Conservation (phyloP, 2,329 filamentous ascomycete species). For the Triangularia verruculosa region DNA sequence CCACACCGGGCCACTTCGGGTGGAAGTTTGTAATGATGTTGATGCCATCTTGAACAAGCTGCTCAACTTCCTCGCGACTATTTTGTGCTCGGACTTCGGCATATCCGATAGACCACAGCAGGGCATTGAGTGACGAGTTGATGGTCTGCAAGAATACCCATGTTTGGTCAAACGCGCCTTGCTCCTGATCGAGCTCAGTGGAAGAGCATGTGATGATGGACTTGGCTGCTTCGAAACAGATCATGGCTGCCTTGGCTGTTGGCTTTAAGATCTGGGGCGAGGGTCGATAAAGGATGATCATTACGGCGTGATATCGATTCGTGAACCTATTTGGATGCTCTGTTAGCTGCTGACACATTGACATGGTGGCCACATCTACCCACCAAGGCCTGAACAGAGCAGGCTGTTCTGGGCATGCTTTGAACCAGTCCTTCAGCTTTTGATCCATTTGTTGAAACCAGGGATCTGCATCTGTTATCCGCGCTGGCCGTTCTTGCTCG, state of each 20-base stretch:
- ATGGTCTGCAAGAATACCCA: conserved; percentile 90
- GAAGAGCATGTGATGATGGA: conserved; percentile 79
- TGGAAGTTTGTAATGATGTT: conserved; percentile 77
- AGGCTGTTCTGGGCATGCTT: conserved; percentile 68
- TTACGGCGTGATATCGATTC: conserved; percentile 77
- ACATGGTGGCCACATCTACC: conserved; percentile 30
- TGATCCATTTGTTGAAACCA: conserved; percentile 82
- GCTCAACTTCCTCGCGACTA: conserved; percentile 69
- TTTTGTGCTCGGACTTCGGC: conserved; percentile 74
- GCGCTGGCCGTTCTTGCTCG: conserved; percentile 74
- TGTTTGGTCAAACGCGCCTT: conserved; percentile 75
- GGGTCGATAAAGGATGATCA: conserved; percentile 83
- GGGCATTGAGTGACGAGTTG: conserved; percentile 87
- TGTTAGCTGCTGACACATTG: neutral
- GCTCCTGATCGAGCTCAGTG: conserved; percentile 72
- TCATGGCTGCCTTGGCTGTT: conserved; percentile 70
- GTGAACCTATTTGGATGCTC: conserved; percentile 50
- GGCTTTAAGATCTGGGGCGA: conserved; percentile 90
- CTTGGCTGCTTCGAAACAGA: conserved; percentile 78
- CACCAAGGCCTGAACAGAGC: conserved; percentile 77
- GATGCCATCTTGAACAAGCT: conserved; percentile 69
- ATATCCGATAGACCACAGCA: conserved; percentile 90
- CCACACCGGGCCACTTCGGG: conserved; percentile 87
- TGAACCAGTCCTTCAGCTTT: conserved; percentile 77
- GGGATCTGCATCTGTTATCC: conserved; percentile 74